Base-by-base conservation (phyloP, 2,329 filamentous ascomycete genomes). In the Aspergillus vadensis region DNA sequence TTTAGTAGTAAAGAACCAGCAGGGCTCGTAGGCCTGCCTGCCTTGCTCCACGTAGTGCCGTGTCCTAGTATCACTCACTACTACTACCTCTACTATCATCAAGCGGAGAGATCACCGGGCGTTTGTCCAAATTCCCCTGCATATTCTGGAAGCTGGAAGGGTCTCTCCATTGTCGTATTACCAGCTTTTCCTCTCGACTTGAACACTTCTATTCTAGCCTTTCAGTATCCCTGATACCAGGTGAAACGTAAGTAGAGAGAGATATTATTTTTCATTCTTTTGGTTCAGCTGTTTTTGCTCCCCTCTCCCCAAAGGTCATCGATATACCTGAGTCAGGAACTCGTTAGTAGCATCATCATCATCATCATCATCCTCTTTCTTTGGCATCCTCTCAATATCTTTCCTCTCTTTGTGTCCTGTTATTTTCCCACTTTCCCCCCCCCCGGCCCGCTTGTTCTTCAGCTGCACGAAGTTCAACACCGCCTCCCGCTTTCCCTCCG, bases 391-490 rank as follows among this genome's bases (percentile, higher is more conserved):
- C 59, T 57, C 52, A 55, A 21, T 58, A 23, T 53, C 53, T n/a
- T 23, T 12, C 21, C 23, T 57, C 55, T 54, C 43, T 48, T 48
- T 58, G 25, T 30, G 39, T n/a, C 53, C 27, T 23, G 5, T 15
- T 30, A 7, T 14, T 14, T 27, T 27, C 25, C 32, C 32, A 36
- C 10, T 14, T 39, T 7, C 25, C 25, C 23, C 25, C 25, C 23
- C 10, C 5, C 32, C 32, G 51, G 12, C 57, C 50, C 36, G 39
- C 55, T 55, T 50, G 25, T 49, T 32, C 19, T 52, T 44, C 36
- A 38, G 50, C 41, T 25, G 39, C 53, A 55, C 53, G 41, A 44
- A 36, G 39, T 32, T 59, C 57, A 59, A 55, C 57, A 55, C 57
- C 50, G 50, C 57, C 57, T 55, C 57, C 39, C 52, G 32, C 50